Percentiles rank a stretch among this genome's conserved stretches.
phyloP scores from a whole-genome alignment of 306 rosid genomes.

The Fragaria nilgerrensis region DNA sequence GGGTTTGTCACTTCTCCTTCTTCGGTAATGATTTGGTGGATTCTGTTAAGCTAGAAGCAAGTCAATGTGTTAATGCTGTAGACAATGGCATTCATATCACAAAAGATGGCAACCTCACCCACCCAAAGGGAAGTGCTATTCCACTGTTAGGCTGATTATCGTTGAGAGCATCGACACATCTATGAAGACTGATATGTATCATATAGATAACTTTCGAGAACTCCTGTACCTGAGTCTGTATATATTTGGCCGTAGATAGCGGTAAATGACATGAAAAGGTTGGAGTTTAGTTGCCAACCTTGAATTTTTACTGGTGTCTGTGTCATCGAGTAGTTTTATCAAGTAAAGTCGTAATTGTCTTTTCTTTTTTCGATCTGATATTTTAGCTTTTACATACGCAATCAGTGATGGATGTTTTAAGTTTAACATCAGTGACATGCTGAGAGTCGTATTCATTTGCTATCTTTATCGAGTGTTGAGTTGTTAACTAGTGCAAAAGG shows the following conservation, averaged over 20 bases:
- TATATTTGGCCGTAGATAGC: background rate
- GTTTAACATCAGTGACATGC: too few species aligned
- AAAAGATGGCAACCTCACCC: slow-evolving; percentile 19
- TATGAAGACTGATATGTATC: slow-evolving; percentile 13
- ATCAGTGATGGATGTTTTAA: background rate
- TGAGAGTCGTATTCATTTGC: too few species aligned
- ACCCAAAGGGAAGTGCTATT: slow-evolving; percentile 25
- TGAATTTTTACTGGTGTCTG: background rate
- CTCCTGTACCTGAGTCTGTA: background rate
- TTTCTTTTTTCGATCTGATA: background rate
- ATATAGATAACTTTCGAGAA: background rate
- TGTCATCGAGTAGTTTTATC: background rate
- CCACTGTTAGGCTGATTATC: slow-evolving; percentile 22
- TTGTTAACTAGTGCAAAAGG: background rate
- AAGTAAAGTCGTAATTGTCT: background rate
- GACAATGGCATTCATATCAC: slow-evolving; percentile 27
- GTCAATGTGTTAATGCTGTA: slow-evolving; percentile 8
- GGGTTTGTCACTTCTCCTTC: slow-evolving; percentile 11
- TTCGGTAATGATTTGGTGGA: background rate
- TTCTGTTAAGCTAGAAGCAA: slow-evolving; percentile 19
- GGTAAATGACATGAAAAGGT: background rate
- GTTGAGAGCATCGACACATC: slow-evolving; percentile 33
- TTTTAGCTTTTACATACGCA: background rate
- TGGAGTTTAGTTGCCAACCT: background rate
- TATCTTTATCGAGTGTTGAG: too few species aligned